Base-by-base conservation (phyloP, 208 protist genomes). In the Leishmania gerbilli region DNA sequence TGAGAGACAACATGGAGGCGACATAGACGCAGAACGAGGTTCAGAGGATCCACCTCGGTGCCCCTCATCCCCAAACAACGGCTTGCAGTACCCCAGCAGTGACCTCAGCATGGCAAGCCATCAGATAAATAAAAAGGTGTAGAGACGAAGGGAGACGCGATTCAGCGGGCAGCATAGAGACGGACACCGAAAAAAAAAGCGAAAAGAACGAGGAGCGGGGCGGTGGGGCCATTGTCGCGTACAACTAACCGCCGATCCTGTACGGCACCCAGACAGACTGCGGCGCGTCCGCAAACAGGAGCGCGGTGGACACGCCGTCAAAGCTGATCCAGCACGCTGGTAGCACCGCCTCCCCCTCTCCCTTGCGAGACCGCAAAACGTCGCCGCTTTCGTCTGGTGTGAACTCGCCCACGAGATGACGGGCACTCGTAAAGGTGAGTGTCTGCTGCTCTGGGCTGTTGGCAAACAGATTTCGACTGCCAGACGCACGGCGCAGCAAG, bases 271-370 rank as follows among this genome's bases (percentile, higher is more conserved):
- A 95, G 3, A 79, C 49, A 0, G 79, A 74, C 64, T 90, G 90
- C 47, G 78, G 76, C 2, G 84, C 77, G 71, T 91, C 86, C 0
- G 88, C n/a, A 58, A 95, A 84, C 34, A 96, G 83, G 55, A 96
- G 74, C 51, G 83, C 79, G 7, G 56, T 13, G 5, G 74, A 76
- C 42, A 31, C 71, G 5, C 58, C 45, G 74, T 96, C 91, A 76
- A 95, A 96, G 21, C 90, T 91, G 56, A 96, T 78, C 91, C 93
- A 96, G 78, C 84, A 92, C 47, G 84, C 76, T 6, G 84, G 87
- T 31, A 88, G 40, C 0, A 56, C 53, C 31, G 47, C 7, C 1
- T 77, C 77, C 47, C 5, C 40, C 34, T n/a, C 77, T 58, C 13
- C 31, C 69, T 15, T 37, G 7, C 17, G 65, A 2, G 76, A 62